A percentile compares a stretch with the other conserved stretches of the same genome.
Evolutionary conservation across 2,329 filamentous ascomycete genomes (phyloP).

Genomic region (Triangularia verruculosa): DNA sequence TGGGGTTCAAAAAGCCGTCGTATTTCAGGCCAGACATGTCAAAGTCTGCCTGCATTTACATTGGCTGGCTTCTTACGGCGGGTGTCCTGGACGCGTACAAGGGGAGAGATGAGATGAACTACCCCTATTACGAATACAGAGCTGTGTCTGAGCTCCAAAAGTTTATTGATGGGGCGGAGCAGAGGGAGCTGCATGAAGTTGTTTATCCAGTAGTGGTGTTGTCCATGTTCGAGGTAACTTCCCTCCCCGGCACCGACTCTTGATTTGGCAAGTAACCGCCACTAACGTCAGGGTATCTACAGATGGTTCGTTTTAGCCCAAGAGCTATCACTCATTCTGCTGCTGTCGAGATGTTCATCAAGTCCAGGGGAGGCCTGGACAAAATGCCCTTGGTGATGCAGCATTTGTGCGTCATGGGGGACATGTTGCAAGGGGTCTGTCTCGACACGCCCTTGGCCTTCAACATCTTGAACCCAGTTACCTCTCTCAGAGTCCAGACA

Average conservation of each 20-base stretch:
- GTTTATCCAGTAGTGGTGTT: conserved; percentile 12
- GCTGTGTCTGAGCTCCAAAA: conserved; percentile 8
- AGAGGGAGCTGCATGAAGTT: conserved; percentile 11
- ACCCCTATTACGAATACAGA: conserved; percentile 11
- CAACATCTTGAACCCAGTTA: conserved; percentile 1
- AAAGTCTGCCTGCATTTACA: conserved; percentile 14
- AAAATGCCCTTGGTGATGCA: conserved; percentile 14
- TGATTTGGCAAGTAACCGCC: not conserved
- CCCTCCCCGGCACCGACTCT: not conserved
- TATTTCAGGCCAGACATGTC: conserved; percentile 13
- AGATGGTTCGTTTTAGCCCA: conserved; percentile 11
- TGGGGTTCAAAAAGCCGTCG: conserved; percentile 10
- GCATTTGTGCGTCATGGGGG: conserved; percentile 11
- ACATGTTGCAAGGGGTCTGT: conserved; percentile 6
- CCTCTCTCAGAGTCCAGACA: not conserved
- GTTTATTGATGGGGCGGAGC: conserved; percentile 6
- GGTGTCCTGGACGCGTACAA: conserved; percentile 6
- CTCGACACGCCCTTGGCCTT: conserved; percentile 7
- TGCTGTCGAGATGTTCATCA: conserved; percentile 10
- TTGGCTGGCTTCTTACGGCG: conserved; percentile 12
- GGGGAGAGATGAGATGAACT: conserved; percentile 5
- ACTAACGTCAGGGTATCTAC: not conserved
- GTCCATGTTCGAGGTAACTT: conserved; percentile 9
- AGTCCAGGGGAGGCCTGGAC: not conserved
- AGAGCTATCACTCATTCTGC: conserved; percentile 3